Evolutionary conservation across 1,284 basidiomycete genomes (phyloP), one percentile per base, ranked within the genome.

Genomic region (Trametes hirsuta): DNA sequence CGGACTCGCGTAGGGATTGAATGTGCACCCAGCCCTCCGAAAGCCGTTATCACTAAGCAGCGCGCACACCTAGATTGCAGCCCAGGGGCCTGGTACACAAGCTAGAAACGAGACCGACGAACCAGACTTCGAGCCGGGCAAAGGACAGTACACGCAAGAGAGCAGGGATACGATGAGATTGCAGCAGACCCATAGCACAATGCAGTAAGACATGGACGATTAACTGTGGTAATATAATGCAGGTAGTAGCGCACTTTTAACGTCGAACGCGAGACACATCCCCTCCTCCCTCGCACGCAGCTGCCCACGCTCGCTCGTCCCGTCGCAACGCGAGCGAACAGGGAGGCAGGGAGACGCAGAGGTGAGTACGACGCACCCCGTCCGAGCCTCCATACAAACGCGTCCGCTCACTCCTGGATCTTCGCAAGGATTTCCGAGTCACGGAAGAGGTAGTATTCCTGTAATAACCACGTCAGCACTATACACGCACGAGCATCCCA

Each of bases 351-450:
- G 18, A 18, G 18, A 18, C 45, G 9, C 14, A 45, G 18, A 12
- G 8, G 12, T 5, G 47, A 18, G 15, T 35, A 48, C 35, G 47
- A 18, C 35, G 47, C 30, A 40, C 39, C 25, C 50, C 25, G 22
- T 21, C 12, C 51, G 21, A 34, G 18, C 18, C 18, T 18, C 18
- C 18, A 18, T 18, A 18, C 18, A 1, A 18, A 47, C 34, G 30
- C 24, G 35, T 12, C 11, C 47, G 47, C 54, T 63, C 53, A 98
- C 83, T 98, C 96, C 77, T 90, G 85, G 74, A 98, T 95, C 83
- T 97, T 98, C 68, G 97, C 97, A 55, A 98, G 85, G 75, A 98
- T 98, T 73, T 98, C 97, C 39, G 88, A 80, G 79, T 98, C 97
- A 77, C 91, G 93, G 88, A 97, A 98, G 62, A 98, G 80, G 79